Conservation (phyloP, 768 basidiomycete genomes). For the Pisolithus marmoratus region DNA sequence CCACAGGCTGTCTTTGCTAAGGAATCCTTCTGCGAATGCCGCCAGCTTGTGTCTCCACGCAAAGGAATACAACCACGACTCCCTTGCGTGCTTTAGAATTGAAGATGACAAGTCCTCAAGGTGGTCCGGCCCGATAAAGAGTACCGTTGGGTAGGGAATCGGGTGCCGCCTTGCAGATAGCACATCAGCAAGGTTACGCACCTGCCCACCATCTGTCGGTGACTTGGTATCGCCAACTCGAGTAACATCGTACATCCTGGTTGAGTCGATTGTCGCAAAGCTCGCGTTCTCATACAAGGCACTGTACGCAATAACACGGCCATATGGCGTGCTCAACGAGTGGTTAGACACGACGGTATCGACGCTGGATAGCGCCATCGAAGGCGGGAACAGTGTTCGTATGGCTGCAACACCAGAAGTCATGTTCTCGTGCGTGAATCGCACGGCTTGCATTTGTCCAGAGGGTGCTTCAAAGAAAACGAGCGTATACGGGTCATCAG, state of each 20-base stretch:
- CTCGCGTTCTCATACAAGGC: conserved; percentile 71
- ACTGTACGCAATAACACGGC: conserved; percentile 73
- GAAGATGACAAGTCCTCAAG: conserved; percentile 46
- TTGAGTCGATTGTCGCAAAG: conserved; percentile 60
- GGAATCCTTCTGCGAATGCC: conserved; percentile 62
- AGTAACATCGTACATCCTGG: conserved; percentile 43
- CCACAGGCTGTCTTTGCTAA: conserved; percentile 79
- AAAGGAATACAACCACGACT: conserved; percentile 52
- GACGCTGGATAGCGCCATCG: conserved; percentile 57
- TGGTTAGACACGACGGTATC: conserved; percentile 79
- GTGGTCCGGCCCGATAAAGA: conserved; percentile 69
- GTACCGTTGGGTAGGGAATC: conserved; percentile 69
- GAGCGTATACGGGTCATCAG: conserved; percentile 61
- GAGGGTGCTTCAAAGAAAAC: conserved; percentile 53
- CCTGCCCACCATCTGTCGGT: neutral
- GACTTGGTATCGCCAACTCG: conserved; percentile 19
- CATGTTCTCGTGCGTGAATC: conserved; percentile 77
- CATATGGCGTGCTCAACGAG: conserved; percentile 69
- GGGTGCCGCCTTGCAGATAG: conserved; percentile 43
- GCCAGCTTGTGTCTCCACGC: conserved; percentile 77
- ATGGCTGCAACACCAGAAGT: conserved; percentile 85
- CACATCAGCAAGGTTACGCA: conserved; percentile 42
- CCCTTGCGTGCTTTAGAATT: conserved; percentile 51
- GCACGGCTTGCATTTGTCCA: conserved; percentile 53
- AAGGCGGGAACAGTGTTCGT: conserved; percentile 68